Base-by-base conservation (phyloP, 2,329 filamentous ascomycete species). In the Fusarium palustre region DNA sequence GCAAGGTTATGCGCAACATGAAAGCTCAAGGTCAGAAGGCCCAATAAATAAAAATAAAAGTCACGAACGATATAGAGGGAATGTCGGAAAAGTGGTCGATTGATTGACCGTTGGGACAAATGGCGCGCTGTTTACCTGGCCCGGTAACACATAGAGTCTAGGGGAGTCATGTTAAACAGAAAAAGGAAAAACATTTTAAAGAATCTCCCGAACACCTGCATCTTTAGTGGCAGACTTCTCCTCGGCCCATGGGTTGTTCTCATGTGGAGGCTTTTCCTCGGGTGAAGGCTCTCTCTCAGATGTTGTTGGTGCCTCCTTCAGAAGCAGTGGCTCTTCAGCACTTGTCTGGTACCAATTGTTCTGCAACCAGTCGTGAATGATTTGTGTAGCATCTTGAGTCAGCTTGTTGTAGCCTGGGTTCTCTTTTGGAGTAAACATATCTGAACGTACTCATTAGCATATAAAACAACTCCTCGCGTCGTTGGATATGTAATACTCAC, bases 341-440 rank as follows among this genome's bases (percentile, higher is more conserved):
- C 85, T 88, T 46, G 80, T 81, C 75, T 89, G 84, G 66, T 92
- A 92, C 91, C 91, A 93, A 5, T 87, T 85, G 49, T 87, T 88
- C 46, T 81, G 81, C 7, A 85, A 79, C 92, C 92, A 95, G 39
- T 82, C 80, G 7, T 86, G 84, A 54, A 96, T 87, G 74, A 90
- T 78, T 64, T 86, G 85, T 66, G 87, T 88, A 7, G 92, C 91
- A 56, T 89, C 84, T 50, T 88, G 84, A n/a, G 87, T 82, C 77
- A 96, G 83, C 56, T 83, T 84, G 65, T 88, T 86, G 74, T 93
- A 95, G 2, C 88, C 91, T 2, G 92, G 90, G 73, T 96, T 95
- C 45, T 89, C 85, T 64, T 84, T 85, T 2, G 88, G 84, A 54
- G 90, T 89, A 71, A 96, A 96, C 91, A 96, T 92, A 59, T 81